Conservation (phyloP, 352 stramenopile species). For the Aphanomyces euteiches region DNA sequence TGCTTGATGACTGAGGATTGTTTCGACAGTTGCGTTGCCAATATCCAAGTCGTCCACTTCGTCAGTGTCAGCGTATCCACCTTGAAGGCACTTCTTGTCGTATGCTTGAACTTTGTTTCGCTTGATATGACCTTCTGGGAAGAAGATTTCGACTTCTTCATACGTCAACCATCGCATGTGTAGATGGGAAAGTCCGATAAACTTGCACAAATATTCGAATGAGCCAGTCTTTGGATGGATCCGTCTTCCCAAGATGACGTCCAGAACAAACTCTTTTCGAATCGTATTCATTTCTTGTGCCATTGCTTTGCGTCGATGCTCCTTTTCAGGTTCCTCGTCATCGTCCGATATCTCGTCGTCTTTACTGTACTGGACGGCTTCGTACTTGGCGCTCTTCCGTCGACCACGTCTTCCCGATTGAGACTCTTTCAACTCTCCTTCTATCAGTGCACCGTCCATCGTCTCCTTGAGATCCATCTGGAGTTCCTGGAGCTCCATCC, state of each 20-base stretch:
- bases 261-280: slow-evolving; percentile 38
- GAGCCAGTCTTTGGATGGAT: slow-evolving; percentile 67
- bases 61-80: slow-evolving; percentile 80
- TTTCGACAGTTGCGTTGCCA: slow-evolving; percentile 85
- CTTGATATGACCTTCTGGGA: slow-evolving; percentile 80
- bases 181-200: slow-evolving; percentile 80
- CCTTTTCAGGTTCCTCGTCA: slow-evolving; percentile 18
- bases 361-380: slow-evolving; percentile 18
- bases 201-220: slow-evolving; percentile 86
- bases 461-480: slow-evolving; percentile 29
- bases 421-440: neutral
- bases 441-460: neutral
- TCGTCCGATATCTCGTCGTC: slow-evolving; percentile 22
- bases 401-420: slow-evolving; percentile 15
- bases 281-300: slow-evolving; percentile 30
- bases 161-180: slow-evolving; percentile 88
- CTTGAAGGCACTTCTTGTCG: slow-evolving; percentile 72
- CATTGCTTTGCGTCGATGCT: slow-evolving; percentile 13
- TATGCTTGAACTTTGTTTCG: slow-evolving; percentile 80
- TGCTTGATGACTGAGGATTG: slow-evolving; percentile 78
- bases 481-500: slow-evolving; percentile 30
- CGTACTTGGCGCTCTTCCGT: slow-evolving; percentile 30
- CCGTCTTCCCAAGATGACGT: slow-evolving; percentile 79
- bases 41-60: slow-evolving; percentile 84
- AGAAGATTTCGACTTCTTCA: slow-evolving; percentile 79